Evolutionary conservation across 2,329 filamentous ascomycete genomes (phyloP).

Genomic region (Apiospora pterosperma): DNA sequence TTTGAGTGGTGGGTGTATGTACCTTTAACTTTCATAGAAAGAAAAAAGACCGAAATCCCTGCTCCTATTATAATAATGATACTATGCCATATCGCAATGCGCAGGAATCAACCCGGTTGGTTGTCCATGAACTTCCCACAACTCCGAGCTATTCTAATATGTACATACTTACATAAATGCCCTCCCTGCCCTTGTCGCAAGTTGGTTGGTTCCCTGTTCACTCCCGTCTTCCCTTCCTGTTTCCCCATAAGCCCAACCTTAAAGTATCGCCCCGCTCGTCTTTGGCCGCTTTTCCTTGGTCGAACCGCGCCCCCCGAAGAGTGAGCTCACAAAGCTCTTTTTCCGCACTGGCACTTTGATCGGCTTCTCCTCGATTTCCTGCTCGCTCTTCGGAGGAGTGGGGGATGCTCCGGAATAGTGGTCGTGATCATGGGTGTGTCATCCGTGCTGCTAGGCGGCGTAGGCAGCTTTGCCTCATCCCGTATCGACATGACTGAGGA

Average conservation of each 20-base stretch:
- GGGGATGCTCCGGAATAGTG: slow-evolving; percentile 16
- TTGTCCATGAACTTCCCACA: no score
- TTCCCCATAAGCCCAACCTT: background rate
- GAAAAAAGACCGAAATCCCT: no score
- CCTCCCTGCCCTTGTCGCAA: background rate
- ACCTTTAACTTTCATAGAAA: no score
- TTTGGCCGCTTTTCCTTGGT: background rate
- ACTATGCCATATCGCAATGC: background rate
- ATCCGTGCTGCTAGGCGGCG: slow-evolving; percentile 24
- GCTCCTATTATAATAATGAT: no score
- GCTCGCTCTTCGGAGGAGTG: slow-evolving; percentile 19
- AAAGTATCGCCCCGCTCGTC: background rate
- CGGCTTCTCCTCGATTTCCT: slow-evolving; percentile 17
- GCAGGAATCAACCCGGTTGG: background rate
- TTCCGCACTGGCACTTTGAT: slow-evolving; percentile 21
- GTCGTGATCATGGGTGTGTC: slow-evolving; percentile 23
- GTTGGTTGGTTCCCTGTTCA: background rate
- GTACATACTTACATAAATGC: background rate
- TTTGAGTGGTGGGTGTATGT: no score
- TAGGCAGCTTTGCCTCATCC: slow-evolving; percentile 17
- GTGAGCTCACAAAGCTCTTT: slow-evolving; percentile 24
- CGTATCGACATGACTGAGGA: slow-evolving; percentile 13
- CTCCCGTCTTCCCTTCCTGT: background rate
- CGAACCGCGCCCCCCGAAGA: slow-evolving; percentile 21
- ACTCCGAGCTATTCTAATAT: background rate